Conservation (phyloP, 768 basidiomycete species). For the Rhizopogon vulgaris region DNA sequence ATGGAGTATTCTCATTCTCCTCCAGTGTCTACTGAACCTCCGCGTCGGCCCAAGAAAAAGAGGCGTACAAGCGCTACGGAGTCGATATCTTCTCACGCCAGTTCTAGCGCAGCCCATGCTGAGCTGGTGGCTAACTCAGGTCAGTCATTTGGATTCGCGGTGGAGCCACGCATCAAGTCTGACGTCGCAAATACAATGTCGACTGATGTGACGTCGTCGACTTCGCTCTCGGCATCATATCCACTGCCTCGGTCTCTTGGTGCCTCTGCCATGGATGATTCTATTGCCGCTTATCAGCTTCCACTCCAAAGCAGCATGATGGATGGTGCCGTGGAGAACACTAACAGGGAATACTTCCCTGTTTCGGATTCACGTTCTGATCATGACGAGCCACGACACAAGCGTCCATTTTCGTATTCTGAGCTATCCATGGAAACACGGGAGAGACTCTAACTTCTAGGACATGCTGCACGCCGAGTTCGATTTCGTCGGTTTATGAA, state of each 20-base stretch:
- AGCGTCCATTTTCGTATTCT: slow-evolving; percentile 14
- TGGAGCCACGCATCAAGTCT: slow-evolving; percentile 26
- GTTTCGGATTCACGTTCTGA: slow-evolving; percentile 31
- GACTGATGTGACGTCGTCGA: slow-evolving; percentile 26
- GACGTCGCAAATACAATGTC: slow-evolving; percentile 25
- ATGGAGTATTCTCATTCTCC: slow-evolving; percentile 32
- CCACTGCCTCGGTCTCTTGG: slow-evolving; percentile 18
- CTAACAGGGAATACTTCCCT: slow-evolving; percentile 23
- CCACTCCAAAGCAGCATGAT: neutral
- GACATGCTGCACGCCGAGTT: neutral
- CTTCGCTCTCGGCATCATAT: slow-evolving; percentile 21
- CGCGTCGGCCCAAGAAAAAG: slow-evolving; percentile 28
- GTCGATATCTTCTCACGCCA: slow-evolving; percentile 29
- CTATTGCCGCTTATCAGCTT: slow-evolving; percentile 22
- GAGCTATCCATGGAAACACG: slow-evolving; percentile 5
- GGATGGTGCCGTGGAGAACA: neutral
- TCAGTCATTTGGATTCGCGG: slow-evolving; percentile 1
- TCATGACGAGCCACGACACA: slow-evolving; percentile 19
- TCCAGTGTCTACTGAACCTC: slow-evolving; percentile 26
- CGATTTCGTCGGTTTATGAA: neutral
- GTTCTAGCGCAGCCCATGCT: slow-evolving; percentile 13
- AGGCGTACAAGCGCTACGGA: slow-evolving; percentile 30
- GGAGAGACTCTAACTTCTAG: neutral
- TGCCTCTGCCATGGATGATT: slow-evolving; percentile 12
- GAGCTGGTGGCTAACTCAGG: neutral